Conservation (phyloP, 805 yeast genomes). For the Candida xiaguanensis region DNA sequence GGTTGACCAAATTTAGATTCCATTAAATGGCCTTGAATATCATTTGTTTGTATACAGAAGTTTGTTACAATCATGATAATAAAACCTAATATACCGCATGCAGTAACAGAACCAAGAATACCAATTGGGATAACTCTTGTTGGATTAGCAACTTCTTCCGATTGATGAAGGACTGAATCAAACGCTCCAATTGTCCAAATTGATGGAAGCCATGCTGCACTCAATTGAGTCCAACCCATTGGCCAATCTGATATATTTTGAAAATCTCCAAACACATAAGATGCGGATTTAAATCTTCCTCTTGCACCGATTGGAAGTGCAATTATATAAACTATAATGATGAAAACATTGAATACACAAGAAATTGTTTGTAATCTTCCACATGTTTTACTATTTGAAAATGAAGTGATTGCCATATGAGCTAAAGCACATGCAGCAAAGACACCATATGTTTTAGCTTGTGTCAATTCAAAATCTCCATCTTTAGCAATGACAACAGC, state of each 20-base stretch:
- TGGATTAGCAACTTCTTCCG: conserved; percentile 27
- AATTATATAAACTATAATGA: conserved; percentile 22
- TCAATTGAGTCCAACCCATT: conserved; percentile 45
- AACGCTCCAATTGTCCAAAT: conserved; percentile 34
- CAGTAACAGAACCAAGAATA: conserved; percentile 24
- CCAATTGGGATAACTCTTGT: conserved; percentile 27
- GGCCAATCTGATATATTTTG: conserved; percentile 53
- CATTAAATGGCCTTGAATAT: conserved; percentile 18
- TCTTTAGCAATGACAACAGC: conserved; percentile 26
- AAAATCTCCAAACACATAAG: conserved; percentile 52
- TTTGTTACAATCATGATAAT: conserved; percentile 21
- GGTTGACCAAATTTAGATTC: conserved; percentile 22
- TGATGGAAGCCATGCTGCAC: conserved; percentile 25
- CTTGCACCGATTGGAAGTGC: conserved; percentile 29
- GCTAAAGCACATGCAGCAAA: conserved; percentile 26
- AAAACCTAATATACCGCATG: conserved; percentile 24
- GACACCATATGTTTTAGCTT: conserved; percentile 26
- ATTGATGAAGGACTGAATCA: conserved; percentile 31
- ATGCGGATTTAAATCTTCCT: conserved; percentile 42
- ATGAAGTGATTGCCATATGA: conserved; percentile 21
- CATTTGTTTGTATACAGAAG: conserved; percentile 21
- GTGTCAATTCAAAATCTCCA: conserved; percentile 25
- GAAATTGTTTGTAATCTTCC: conserved; percentile 26
- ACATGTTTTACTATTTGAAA: conserved; percentile 19
- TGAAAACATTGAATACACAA: conserved; percentile 18